Evolutionary conservation across 257 asterid species (phyloP), one percentile per base, ranked within the genome.

Genomic region (Cordia subcordata): DNA sequence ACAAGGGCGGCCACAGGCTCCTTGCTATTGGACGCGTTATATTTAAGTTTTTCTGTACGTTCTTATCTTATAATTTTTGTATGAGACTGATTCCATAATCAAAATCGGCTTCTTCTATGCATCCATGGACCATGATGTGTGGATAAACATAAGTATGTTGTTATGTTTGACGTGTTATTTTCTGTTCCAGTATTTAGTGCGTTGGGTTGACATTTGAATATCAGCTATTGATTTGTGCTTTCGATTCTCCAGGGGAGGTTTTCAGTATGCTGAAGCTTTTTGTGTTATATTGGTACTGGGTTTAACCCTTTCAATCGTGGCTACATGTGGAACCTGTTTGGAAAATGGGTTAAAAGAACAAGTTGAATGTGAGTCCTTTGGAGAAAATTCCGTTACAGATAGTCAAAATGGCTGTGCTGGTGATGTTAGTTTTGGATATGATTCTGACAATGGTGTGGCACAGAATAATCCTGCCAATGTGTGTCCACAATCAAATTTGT

Each of bases 401-500:
- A 57, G 69, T 62, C 70, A 58, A 21, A 53, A 53, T 53, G 57
- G 17, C 14, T 65, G 56, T 46, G 69, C 57, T 69, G 74, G 59
- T 52, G 75, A 73, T 61, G 56, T 61, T 49, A 61, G 61, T 67
- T 67, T 75, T 1, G 75, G 66, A 13, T 65, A 50, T 58, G 69
- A 13, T 21, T 71, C 69, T 4, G 73, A 55, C 57, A 63, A 61
- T 59, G 44, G 69, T 5, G 70, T 56, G 19, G 67, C 72, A 69
- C 69, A 16, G 20, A 62, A 3, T 53, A 53, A 70, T 52, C 59
- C 69, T 56, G 76, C 60, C 47, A 65, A 33, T 37, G 63, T 75
- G 55, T 88, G 95, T 68, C 81, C 79, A 5, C 53, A 73, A 75
- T 68, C 81, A 0, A 68, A 75, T 52, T 62, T 73, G 44, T 84